Evolutionary conservation across 805 yeast genomes (phyloP).

Genomic region (Starmera quercuum): DNA sequence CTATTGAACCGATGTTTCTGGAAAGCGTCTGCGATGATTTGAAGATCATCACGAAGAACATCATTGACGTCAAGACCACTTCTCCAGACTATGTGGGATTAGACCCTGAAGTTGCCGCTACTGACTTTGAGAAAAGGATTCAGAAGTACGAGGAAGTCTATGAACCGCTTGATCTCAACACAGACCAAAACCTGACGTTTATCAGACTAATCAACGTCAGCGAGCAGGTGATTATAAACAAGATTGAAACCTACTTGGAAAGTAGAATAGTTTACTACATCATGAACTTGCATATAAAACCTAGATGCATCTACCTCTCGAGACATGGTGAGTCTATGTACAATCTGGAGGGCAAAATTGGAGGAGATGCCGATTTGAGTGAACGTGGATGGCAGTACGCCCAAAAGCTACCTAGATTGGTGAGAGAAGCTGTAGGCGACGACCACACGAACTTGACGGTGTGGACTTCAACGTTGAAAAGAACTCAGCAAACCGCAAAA

Average conservation of each 20-base stretch:
- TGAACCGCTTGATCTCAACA: slow-evolving; percentile 58
- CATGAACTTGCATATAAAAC: slow-evolving; percentile 91
- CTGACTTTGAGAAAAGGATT: slow-evolving; percentile 70
- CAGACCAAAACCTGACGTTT: slow-evolving; percentile 65
- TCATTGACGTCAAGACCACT: slow-evolving; percentile 78
- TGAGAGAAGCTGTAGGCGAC: slow-evolving; percentile 46
- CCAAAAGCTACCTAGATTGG: slow-evolving; percentile 68
- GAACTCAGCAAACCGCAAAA: slow-evolving; percentile 92
- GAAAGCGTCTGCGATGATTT: slow-evolving; percentile 89
- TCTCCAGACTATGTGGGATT: slow-evolving; percentile 72
- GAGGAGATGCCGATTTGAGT: slow-evolving; percentile 86
- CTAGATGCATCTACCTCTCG: slow-evolving; percentile 87
- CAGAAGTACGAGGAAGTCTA: slow-evolving; percentile 65
- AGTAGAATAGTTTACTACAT: slow-evolving; percentile 91
- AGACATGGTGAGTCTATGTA: slow-evolving; percentile 94
- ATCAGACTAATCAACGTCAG: slow-evolving; percentile 84
- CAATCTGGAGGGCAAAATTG: slow-evolving; percentile 89
- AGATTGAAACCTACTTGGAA: slow-evolving; percentile 82
- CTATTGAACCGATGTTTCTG: slow-evolving; percentile 83
- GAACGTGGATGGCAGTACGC: slow-evolving; percentile 84
- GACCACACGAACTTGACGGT: slow-evolving; percentile 66
- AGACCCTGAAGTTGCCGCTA: slow-evolving; percentile 64
- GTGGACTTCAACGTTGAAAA: slow-evolving; percentile 88
- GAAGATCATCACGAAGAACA: slow-evolving; percentile 68
- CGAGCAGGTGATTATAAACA: slow-evolving; percentile 80